A percentile compares a stretch with the other conserved stretches of the same genome.
Evolutionary conservation across 1,284 basidiomycete species (phyloP).

Genomic region (Sphagnurus paluster): DNA sequence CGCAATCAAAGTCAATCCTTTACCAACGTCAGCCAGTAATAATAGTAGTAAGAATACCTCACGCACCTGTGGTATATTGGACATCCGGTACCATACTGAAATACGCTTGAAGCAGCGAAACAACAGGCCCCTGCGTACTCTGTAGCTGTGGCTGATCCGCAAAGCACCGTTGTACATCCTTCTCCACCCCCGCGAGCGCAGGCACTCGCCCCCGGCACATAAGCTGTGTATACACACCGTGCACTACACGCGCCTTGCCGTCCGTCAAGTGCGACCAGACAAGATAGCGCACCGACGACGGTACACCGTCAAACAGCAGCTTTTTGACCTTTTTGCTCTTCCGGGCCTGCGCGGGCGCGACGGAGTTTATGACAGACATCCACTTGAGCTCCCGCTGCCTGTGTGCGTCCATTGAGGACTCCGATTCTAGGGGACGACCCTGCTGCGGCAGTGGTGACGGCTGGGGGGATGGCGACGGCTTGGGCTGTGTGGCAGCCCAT

Average conservation of each 20-base stretch:
- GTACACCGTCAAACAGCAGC: constrained; percentile 78
- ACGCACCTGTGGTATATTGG: constrained; percentile 58
- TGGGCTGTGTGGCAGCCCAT: constrained; percentile 5
- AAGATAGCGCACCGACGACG: constrained; percentile 79
- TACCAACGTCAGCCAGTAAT: not conserved
- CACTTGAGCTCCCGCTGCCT: constrained; percentile 74
- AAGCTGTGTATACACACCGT: constrained; percentile 71
- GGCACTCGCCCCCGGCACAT: constrained; percentile 56
- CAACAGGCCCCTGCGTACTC: constrained; percentile 51
- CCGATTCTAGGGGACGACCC: constrained; percentile 17
- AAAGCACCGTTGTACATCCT: constrained; percentile 56
- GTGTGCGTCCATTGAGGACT: constrained; percentile 58
- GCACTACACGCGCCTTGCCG: constrained; percentile 66
- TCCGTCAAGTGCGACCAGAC: constrained; percentile 86
- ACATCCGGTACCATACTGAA: constrained; percentile 81
- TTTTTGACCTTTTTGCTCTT: constrained; percentile 87
- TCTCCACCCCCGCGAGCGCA: constrained; percentile 57
- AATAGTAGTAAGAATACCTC: constrained; percentile 4
- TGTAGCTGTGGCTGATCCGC: constrained; percentile 54
- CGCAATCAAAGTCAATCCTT: constrained; percentile 75
- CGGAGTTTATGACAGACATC: constrained; percentile 66
- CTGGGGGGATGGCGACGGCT: constrained; percentile 4
- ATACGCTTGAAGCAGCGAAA: constrained; percentile 70
- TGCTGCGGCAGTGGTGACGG: no score
- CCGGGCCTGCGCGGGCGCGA: constrained; percentile 62